Evolutionary conservation across 768 basidiomycete species (phyloP), one percentile per base, ranked within the genome.

Genomic region (Calocybe indica): DNA sequence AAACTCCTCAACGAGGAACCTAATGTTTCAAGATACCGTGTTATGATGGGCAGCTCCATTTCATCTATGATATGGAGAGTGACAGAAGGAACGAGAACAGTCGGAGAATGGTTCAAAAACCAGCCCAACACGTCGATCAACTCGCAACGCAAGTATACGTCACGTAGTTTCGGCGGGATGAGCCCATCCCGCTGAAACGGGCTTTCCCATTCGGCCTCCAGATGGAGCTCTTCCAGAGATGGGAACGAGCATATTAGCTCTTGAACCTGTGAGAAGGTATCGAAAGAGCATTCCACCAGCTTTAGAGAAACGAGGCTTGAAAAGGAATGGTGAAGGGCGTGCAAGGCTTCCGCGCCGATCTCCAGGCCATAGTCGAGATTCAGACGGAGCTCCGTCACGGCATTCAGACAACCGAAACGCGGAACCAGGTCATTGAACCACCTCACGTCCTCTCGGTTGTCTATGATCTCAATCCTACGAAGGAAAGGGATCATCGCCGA

Each of bases 151-250:
- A 54, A 46, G 30, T 51, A 40, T 11, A 54, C 35, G 39, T 54
- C 50, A 30, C 53, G 53, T 32, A 54, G 40, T 34, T 49, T 39
- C 14, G 47, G 48, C 36, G 50, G 43, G 2, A 50, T 47, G 7
- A 40, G 49, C 2, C 29, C 28, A 1, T 48, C 32, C 12, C 33
- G 50, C 6, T 46, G 46, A 28, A 8, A 15, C 11, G 53, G 53
- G 45, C 51, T 47, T 6, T 46, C 47, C 53, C 53, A 54, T 22
- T 51, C 50, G 12, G 50, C 53, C 47, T 54, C 53, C 5, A 54
- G 44, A 22, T 51, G 45, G 15, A 54, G 44, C 13, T 35, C 38
- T 41, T 54, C 43, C 5, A 54, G 53, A 6, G 45, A 22, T 4
- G 52, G 55, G 13, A 55, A 51, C 5, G 54, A 47, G 33, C 46